Evolutionary conservation across 2,329 filamentous ascomycete genomes (phyloP).

Genomic region (Trichoderma lentiforme): DNA sequence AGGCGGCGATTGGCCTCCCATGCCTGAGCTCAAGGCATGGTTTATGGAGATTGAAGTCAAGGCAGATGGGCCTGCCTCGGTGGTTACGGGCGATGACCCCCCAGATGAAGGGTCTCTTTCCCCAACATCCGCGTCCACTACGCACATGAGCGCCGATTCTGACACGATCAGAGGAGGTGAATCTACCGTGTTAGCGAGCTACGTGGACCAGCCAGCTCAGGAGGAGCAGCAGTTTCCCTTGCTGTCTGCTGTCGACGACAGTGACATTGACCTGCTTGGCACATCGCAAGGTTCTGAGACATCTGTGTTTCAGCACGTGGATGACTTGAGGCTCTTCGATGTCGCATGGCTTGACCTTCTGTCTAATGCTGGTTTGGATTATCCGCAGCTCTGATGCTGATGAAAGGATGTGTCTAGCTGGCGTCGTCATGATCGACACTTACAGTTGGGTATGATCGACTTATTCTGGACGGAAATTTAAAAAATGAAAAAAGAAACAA

Average conservation of each 20-base stretch:
- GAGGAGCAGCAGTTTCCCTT: not conserved
- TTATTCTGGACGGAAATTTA: not conserved
- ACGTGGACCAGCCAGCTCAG: not conserved
- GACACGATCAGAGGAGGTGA: not conserved
- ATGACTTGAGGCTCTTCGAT: not conserved
- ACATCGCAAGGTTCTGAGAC: not conserved
- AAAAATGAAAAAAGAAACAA: not conserved
- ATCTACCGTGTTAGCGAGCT: not conserved
- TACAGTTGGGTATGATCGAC: not conserved
- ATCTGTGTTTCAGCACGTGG: not conserved
- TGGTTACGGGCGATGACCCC: not conserved
- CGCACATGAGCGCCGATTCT: not conserved
- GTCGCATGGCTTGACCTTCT: not conserved
- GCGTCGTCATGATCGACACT: not conserved
- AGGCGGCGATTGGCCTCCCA: conserved; percentile 53
- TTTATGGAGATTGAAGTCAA: conserved; percentile 47
- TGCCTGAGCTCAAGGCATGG: conserved; percentile 58
- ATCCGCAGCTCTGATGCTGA: not conserved
- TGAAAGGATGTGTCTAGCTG: not conserved
- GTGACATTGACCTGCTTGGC: not conserved
- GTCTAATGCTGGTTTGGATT: not conserved
- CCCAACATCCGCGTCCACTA: conserved; percentile 15
- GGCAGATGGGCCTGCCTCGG: not conserved
- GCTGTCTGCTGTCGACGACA: not conserved
- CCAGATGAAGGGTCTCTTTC: not conserved